Base-by-base conservation (phyloP, 2,329 filamentous ascomycete species). In the Bipolaris bicolor region DNA sequence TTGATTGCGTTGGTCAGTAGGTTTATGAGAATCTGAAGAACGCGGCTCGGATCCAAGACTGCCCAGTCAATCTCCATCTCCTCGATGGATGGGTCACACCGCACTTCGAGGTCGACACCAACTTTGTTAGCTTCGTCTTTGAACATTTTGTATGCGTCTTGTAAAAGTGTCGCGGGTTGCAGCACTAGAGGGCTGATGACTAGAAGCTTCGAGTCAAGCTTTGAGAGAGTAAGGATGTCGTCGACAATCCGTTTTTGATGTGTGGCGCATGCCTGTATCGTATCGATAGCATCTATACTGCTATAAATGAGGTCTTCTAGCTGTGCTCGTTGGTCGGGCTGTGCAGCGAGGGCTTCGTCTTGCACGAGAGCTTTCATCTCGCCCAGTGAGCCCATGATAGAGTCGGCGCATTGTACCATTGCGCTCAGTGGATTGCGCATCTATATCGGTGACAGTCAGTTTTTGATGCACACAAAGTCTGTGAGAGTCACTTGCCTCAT, bases 1-100 rank as follows among this genome's bases (percentile, higher is more conserved):
- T 74, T 74, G n/a, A 74, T 68, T 11, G 71, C 69, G 33, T 74
- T 74, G 2, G 70, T 71, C 3, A 74, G 43, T 6, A 74, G 58
- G 36, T 74, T 74, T 22, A 74, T 68, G 1, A 73, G 57, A 5
- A 74, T 57, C 43, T 71, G 60, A n/a, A 63, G 34, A 10, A 68
- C 53, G 6, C 65, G 55, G 15, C 52, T 54, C 2, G 62, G 63
- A 49, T 62, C 62, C 15, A 69, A 50, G 10, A 61, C 24, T 1
- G 65, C 58, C 34, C 31, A 55, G 7, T 65, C 52, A 6, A 70
- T 59, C 10, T 37, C 40, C 41, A 66, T 26, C 1, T 61, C 47
- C 16, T 46, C 22, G 18, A 62, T 55, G 3, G 60, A 58, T 10
- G 57, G 41, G 24, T 69, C 60, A 3, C 62, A 49, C 13, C 40